Base-by-base conservation (phyloP, 2,329 filamentous ascomycete species). In the Hypoxylon sp. region DNA sequence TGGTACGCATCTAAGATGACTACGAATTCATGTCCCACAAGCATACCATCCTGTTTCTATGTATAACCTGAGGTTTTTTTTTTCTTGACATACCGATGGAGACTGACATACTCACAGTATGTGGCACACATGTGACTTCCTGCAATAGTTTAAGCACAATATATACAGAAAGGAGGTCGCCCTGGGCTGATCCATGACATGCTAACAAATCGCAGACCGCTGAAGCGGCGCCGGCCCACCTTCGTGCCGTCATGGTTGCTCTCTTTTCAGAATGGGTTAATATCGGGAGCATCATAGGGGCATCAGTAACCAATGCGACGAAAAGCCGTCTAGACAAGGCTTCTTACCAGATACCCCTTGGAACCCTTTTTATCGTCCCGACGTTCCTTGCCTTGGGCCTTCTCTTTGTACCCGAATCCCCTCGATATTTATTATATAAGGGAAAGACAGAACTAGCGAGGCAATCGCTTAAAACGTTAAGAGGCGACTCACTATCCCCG, bases 201-300 rank as follows among this genome's bases (percentile, higher is more conserved):
- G 32, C 46, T 71, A 31, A 71, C 39, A 35, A 39, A 8, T 6
- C 37, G 11, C 39, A 71, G 69, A 83, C 82, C 7, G 82, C 82
- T 15, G 85, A 87, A 69, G 80, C 79, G 3, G 77, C 83, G 1
- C 83, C 83, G 0, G 79, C 82, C 0, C 83, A 85, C 70, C 77
- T 84, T 32, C 79, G 85, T n/a, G 83, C 83, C 52, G 79, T 86
- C 2, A 82, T 83, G 73, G 82, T 83, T 1, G 80, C 81, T 0
- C 68, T 87, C 11, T 85, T 86, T 65, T 82, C 81, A 0, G 82
- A 83, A 66, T 85, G 82, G 79, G 83, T 85, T 11, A 84, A 82
- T 60, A 78, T 85, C 35, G 84, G 84, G 7, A 81, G 79, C 61
- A 82, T 85, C 29, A 72, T 86, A 42, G 84, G 85, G 2, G 79